phyloP scores from a whole-genome alignment of 352 stramenopile genomes.

The Phytophthora pistaciae region DNA sequence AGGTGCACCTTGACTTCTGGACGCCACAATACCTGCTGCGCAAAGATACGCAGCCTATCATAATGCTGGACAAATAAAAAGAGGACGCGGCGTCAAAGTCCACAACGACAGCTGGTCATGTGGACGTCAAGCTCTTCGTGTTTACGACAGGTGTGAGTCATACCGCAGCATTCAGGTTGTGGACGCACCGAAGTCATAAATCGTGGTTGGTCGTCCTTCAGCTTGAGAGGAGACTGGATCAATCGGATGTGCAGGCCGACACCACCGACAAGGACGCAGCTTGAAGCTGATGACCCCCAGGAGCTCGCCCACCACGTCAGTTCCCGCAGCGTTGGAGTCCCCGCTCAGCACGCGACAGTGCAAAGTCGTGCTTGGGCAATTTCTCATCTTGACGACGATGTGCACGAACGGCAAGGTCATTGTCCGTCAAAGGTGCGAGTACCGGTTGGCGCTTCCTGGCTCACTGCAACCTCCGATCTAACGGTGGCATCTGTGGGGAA shows the following conservation, averaged over 20 bases:
- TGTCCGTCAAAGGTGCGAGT: not conserved
- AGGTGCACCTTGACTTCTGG: not conserved
- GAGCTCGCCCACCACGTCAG: not conserved
- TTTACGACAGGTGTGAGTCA: not conserved
- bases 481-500: not conserved
- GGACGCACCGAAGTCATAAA: not conserved
- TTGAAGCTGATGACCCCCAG: too few species aligned
- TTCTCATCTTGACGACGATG: constrained; percentile 1
- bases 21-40: not conserved
- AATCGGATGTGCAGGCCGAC: too few species aligned
- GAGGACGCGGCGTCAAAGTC: not conserved
- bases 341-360: not conserved
- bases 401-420: not conserved
- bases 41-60: not conserved
- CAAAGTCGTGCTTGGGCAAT: not conserved
- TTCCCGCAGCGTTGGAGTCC: not conserved
- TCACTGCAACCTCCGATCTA: not conserved
- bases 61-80: not conserved
- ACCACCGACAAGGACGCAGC: too few species aligned
- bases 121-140: not conserved
- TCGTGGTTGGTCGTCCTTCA: not conserved
- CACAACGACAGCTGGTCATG: not conserved
- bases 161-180: not conserved
- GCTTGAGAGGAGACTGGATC: not conserved
- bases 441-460: not conserved